Evolutionary conservation across 2,329 filamentous ascomycete species (phyloP), one percentile per base, ranked within the genome.

Genomic region (Botrytis fabae): DNA sequence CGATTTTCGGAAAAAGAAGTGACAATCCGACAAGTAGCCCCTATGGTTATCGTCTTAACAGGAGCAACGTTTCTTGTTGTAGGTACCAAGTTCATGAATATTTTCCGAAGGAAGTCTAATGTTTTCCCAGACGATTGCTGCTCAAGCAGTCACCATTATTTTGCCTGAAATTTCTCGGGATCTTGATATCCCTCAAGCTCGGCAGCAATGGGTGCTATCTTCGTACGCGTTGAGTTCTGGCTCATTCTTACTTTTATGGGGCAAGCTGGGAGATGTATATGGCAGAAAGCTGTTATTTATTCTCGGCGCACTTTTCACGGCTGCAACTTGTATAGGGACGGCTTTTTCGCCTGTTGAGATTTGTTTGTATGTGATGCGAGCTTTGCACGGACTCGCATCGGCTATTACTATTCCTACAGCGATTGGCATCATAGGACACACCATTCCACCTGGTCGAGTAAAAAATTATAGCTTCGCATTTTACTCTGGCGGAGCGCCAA

Each of bases 381-480:
- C 87, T 0, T 82, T 93, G 12, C 90, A 92, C 75, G 91, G 91
- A 1, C 80, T 93, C 70, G 83, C 83, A 54, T 75, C 80, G 40
- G 91, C 91, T 2, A 89, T 90, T 25, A 92, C 91, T 78, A 89
- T 92, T 0, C 91, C 91, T 0, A 92, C 90, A 0, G 91, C 91
- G 0, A 88, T 93, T 78, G 91, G 91, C 0, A 92, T 93, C 57
- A 80, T 93, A 4, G 90, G 90, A 0, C 87, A 88, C 1, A 92
- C 89, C 0, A 93, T 93, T 71, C 87, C 87, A 1, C 90, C 90
- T 0, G 89, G 91, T 0, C 90, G 88, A 75, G 88, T 90, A 6
- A 92, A 92, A 81, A 92, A 91, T 77, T 91, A 92, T 78, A 90
- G 90, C 1, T 92, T 93, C 76, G 88, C 87, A 54, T 85, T 86